Base-by-base conservation (phyloP, 2,329 filamentous ascomycete genomes). In the Elsinoe arachidis region DNA sequence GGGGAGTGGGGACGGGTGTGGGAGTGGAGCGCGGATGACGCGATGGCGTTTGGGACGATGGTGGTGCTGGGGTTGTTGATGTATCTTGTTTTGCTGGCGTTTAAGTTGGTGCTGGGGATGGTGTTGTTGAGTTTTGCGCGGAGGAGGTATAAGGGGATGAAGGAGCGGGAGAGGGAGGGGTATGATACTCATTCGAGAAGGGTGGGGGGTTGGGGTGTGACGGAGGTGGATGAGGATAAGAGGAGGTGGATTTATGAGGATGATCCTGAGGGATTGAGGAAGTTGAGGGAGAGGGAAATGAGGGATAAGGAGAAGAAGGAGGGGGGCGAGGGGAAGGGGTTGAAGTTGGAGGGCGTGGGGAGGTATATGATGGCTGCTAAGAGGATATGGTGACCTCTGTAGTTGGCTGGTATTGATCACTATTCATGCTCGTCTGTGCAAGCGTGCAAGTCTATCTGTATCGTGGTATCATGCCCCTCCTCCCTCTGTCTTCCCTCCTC, bases 281-380 rank as follows among this genome's bases (percentile, higher is more conserved):
- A 76, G 58, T 67, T 86, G 65, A 77, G 78, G 60, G 82, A 85
- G 59, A 67, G 80, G 54, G 83, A 84, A 61, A 84, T 85, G 60
- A 81, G 82, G 66, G 76, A 81, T 64, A 80, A 79, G 5, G 81
- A 80, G 60, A 62, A 84, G 15, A 63, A 63, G 52, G 60, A 80
- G 59, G 73, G 78, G 38, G 58, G 51, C 35, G 69, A 71, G 57
- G 53, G 21, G 39, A 56, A 34, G 33, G 54, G 54, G 2, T 79
- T 81, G 55, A 83, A 81, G 69, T 82, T 83, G 72, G 87, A 79
- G 66, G 83, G 74, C 69, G 89, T 84, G 61, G 83, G 79, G 64
- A 80, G 93, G 65, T 99, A 96, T 74, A 90, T 90, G 68, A 96
- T 97, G 93, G 86, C 90, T 65, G 89, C 90, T 0, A 97, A 96